Conservation (phyloP, 139 green algal species). For the Micractinium conductrix region DNA sequence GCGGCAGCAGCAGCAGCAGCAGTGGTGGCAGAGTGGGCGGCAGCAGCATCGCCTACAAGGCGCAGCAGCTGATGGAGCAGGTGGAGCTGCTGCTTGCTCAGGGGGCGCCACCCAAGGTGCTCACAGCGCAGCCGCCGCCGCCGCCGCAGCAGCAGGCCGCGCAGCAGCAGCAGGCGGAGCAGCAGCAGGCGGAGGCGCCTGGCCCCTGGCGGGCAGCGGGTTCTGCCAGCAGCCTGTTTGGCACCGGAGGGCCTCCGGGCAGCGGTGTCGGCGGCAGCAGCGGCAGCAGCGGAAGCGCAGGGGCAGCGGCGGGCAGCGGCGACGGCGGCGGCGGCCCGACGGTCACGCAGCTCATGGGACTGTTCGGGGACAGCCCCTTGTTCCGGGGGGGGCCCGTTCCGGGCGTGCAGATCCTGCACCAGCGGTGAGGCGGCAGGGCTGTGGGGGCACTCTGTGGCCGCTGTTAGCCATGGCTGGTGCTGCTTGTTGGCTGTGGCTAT, state of each 20-base stretch:
- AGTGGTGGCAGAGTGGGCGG: neutral
- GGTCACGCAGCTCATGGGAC: neutral
- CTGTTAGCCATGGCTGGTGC: too few species aligned
- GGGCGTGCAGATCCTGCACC: conserved; percentile 26
- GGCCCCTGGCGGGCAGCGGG: neutral
- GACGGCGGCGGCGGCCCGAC: neutral
- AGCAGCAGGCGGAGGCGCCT: neutral
- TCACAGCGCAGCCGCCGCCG: neutral
- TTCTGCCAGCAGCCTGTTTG: neutral
- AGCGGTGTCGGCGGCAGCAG: neutral
- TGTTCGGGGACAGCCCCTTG: conserved; percentile 21
- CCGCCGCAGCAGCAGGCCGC: neutral
- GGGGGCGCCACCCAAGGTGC: too few species aligned
- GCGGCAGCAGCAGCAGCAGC: neutral
- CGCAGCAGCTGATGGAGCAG: neutral
- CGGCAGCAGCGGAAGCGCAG: neutral
- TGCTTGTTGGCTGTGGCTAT: too few species aligned
- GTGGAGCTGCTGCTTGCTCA: neutral
- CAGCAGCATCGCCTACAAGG: neutral
- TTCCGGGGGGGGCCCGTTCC: conserved; percentile 21
- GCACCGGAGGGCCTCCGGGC: neutral
- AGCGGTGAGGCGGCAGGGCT: neutral
- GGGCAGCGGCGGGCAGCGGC: neutral
- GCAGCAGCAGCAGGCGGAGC: neutral
- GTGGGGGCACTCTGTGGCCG: too few species aligned